Conservation (phyloP, 2,329 filamentous ascomycete species). For the Fusarium temperatum region DNA sequence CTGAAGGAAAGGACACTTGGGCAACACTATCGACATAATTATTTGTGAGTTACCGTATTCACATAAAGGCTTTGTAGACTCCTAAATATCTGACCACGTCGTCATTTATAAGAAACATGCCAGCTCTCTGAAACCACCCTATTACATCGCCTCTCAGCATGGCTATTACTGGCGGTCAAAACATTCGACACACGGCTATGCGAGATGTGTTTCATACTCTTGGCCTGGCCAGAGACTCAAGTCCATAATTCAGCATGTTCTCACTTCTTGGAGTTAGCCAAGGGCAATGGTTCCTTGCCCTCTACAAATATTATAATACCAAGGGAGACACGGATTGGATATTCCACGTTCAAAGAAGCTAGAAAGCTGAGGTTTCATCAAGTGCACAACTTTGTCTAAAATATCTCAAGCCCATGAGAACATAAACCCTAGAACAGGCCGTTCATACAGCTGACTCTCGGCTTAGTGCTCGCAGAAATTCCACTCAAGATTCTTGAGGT, state of each 20-base stretch:
- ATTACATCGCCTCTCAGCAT: no score
- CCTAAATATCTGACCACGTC: no score
- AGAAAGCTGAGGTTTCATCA: background rate
- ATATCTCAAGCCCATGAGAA: no score
- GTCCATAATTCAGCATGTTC: background rate
- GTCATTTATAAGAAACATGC: no score
- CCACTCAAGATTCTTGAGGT: conserved; percentile 7
- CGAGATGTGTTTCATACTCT: no score
- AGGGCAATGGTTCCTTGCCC: background rate
- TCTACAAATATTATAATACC: background rate
- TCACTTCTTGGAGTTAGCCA: no score
- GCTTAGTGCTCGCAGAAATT: conserved; percentile 32
- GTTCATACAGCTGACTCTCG: background rate
- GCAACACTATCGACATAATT: no score
- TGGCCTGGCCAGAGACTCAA: background rate
- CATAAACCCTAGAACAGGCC: background rate
- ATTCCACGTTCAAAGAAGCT: background rate
- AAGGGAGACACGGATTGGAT: background rate
- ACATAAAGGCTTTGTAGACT: no score
- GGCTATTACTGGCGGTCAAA: no score
- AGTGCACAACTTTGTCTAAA: background rate
- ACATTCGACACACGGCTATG: no score
- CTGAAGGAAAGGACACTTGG: background rate
- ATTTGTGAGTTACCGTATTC: background rate
- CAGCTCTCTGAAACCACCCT: no score